Evolutionary conservation across 1,139 yeast genomes (phyloP).

Genomic region (Meyerozyma smithsonii): DNA sequence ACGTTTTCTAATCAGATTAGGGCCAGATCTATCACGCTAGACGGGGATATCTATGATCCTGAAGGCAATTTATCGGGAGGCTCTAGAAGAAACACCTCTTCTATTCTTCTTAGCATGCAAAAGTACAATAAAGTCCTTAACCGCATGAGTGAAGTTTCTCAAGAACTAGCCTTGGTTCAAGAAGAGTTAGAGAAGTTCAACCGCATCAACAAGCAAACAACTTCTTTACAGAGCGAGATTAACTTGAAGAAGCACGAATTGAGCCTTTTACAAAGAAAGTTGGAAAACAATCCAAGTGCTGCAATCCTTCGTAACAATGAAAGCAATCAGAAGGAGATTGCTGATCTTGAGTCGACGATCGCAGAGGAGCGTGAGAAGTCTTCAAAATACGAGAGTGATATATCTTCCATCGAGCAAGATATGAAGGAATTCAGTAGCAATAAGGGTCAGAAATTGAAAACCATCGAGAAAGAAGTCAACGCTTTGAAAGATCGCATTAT

Average conservation of each 20-base stretch:
- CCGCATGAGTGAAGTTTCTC: slow-evolving; percentile 33
- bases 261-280: slow-evolving; percentile 53
- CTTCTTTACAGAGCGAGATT: slow-evolving; percentile 57
- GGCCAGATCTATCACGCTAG: slow-evolving; percentile 83
- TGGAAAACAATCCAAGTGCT: slow-evolving; percentile 59
- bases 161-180: slow-evolving; percentile 38
- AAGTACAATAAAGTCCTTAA: slow-evolving; percentile 52
- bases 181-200: slow-evolving; percentile 43
- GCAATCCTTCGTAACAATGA: slow-evolving; percentile 48
- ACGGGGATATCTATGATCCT: slow-evolving; percentile 95
- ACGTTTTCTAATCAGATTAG: slow-evolving; percentile 82
- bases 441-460: slow-evolving; percentile 74
- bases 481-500: slow-evolving; percentile 32
- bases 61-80: slow-evolving; percentile 97
- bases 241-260: slow-evolving; percentile 68
- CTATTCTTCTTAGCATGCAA: slow-evolving; percentile 64
- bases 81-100: slow-evolving; percentile 58
- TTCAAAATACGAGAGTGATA: slow-evolving; percentile 32
- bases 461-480: slow-evolving; percentile 55
- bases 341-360: slow-evolving; percentile 36
- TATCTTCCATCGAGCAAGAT: slow-evolving; percentile 63
- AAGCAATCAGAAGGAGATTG: slow-evolving; percentile 47
- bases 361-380: slow-evolving; percentile 25
- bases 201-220: slow-evolving; percentile 47
- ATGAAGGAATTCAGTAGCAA: slow-evolving; percentile 77